These are phyloP conservation scores for Miamiensis avidus DNA, from an alignment of 169 alveolate genomes.

Conservation along the genomic window DNA sequence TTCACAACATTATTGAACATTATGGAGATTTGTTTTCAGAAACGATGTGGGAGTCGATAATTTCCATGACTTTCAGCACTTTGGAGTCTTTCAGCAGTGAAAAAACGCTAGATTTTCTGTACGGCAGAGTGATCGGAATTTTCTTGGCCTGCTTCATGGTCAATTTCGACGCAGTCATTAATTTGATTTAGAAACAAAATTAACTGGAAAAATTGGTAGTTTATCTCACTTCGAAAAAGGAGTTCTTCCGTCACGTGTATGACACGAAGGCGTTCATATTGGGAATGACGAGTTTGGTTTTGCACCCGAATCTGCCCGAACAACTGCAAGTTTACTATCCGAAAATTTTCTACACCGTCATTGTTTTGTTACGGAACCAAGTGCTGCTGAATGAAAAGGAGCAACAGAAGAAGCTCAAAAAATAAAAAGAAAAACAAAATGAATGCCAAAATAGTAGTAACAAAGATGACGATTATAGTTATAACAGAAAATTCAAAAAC, in stretches of 20 bases:
- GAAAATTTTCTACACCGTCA: background rate
- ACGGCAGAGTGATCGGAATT: background rate
- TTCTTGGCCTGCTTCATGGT: background rate
- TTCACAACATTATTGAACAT: background rate
- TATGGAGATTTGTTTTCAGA: background rate
- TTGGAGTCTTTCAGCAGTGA: no score
- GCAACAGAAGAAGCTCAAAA: background rate
- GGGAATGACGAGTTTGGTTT: background rate
- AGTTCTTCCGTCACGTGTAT: background rate
- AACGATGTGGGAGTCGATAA: background rate
- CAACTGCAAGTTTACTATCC: background rate
- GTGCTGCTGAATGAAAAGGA: background rate
- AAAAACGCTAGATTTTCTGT: background rate
- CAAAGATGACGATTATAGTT: no score
- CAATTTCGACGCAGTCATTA: background rate
- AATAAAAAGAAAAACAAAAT: no score
- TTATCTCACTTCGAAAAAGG: background rate
- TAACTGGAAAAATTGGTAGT: background rate
- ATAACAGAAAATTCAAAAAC: no score
- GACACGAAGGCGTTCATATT: background rate
- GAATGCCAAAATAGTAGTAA: background rate
- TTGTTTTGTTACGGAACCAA: background rate
- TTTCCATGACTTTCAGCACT: background rate
- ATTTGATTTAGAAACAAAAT: no score
- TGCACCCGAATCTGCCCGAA: background rate